Evolutionary conservation across 2,329 filamentous ascomycete species (phyloP).

Genomic region (Fusarium paranaense): DNA sequence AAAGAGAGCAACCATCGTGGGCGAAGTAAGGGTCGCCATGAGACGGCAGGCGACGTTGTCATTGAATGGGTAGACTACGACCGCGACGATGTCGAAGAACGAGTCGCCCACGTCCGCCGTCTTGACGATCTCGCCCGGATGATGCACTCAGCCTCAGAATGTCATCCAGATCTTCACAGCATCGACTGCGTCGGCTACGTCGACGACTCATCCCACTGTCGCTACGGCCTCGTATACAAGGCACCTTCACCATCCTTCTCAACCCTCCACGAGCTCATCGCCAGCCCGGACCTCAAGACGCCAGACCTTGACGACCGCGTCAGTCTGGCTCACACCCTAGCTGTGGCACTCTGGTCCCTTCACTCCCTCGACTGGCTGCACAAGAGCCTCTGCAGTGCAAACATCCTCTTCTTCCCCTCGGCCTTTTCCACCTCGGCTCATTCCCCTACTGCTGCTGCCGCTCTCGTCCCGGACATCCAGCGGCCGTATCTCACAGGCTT

Average conservation of each 20-base stretch:
- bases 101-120: slow-evolving; percentile 56
- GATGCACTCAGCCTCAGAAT: slow-evolving; percentile 58
- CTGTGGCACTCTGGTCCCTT: slow-evolving; percentile 60
- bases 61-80: slow-evolving; percentile 62
- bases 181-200: slow-evolving; percentile 61
- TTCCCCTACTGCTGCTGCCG: slow-evolving; percentile 50
- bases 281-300: slow-evolving; percentile 54
- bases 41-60: slow-evolving; percentile 50
- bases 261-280: slow-evolving; percentile 55
- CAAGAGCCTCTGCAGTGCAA: slow-evolving; percentile 65
- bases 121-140: slow-evolving; percentile 61
- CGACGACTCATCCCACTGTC: slow-evolving; percentile 52
- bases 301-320: slow-evolving; percentile 59
- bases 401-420: slow-evolving; percentile 66
- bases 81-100: slow-evolving; percentile 54
- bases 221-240: slow-evolving; percentile 59
- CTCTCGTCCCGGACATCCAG: slow-evolving; percentile 54
- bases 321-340: slow-evolving; percentile 55
- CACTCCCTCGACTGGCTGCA: slow-evolving; percentile 68
- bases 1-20: slow-evolving; percentile 12
- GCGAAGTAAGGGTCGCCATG: slow-evolving; percentile 51
- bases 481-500: slow-evolving; percentile 64
- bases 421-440: slow-evolving; percentile 49
- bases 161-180: slow-evolving; percentile 60
- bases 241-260: slow-evolving; percentile 51